Percentiles rank a stretch among this genome's conserved stretches.
Evolutionary conservation across 2,329 filamentous ascomycete species (phyloP).

Genomic region (Botrytis hyacinthi): DNA sequence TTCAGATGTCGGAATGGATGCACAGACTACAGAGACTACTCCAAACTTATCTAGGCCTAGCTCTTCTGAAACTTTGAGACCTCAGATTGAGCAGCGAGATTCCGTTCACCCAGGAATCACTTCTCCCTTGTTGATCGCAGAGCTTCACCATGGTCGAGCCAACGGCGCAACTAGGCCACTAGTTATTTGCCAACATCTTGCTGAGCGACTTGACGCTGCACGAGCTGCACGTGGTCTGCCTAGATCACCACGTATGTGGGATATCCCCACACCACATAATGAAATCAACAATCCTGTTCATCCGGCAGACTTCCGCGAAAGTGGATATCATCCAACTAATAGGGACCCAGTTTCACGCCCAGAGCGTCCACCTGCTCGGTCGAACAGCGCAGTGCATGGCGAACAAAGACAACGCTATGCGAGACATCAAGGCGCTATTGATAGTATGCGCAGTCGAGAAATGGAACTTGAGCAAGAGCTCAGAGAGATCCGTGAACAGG

Average conservation of each 20-base stretch:
- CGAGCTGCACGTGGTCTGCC: neutral
- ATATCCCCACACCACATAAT: neutral
- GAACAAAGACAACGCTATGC: neutral
- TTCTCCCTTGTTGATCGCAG: neutral
- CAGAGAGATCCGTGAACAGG: neutral
- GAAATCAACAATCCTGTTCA: neutral
- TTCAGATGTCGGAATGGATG: rapidly evolving
- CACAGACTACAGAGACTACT: neutral
- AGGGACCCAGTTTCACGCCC: neutral
- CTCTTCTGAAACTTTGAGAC: neutral
- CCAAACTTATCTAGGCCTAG: neutral
- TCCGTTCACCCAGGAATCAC: neutral
- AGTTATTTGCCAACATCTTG: neutral
- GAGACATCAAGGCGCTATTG: neutral
- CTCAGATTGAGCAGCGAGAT: neutral
- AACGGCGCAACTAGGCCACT: neutral
- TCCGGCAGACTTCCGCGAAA: neutral
- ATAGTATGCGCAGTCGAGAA: neutral
- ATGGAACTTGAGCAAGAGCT: neutral
- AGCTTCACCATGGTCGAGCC: neutral
- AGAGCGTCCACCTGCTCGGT: neutral
- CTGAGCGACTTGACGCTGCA: neutral
- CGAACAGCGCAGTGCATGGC: neutral
- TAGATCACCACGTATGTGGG: neutral
- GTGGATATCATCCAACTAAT: neutral